A percentile compares a stretch with the other conserved stretches of the same genome.
These are phyloP conservation scores for Sergeia podlipaevii DNA, from an alignment of 208 protist species.

Conservation along the genomic window DNA sequence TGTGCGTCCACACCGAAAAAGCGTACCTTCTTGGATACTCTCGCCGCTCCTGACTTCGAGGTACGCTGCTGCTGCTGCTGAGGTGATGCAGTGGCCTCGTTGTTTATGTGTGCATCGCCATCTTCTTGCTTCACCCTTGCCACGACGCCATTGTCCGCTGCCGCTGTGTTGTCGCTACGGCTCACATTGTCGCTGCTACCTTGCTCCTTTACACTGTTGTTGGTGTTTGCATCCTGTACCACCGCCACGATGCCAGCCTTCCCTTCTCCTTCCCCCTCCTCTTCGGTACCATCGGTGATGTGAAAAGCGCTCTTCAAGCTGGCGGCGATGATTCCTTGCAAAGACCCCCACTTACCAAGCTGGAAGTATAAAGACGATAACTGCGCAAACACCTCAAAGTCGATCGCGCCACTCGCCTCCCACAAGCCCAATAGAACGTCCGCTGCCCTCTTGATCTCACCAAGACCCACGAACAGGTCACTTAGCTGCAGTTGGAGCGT, in stretches of 20 bases:
- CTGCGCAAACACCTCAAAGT: slow-evolving; percentile 88
- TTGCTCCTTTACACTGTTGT: not conserved
- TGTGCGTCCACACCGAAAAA: slow-evolving; percentile 50
- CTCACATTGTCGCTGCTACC: not conserved
- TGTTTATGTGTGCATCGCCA: not conserved
- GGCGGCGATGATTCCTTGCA: slow-evolving; percentile 74
- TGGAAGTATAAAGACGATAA: slow-evolving; percentile 88
- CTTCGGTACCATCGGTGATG: slow-evolving; percentile 1
- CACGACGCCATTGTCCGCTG: not conserved
- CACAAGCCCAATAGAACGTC: slow-evolving; percentile 71
- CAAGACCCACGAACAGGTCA: slow-evolving; percentile 82
- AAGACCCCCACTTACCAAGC: slow-evolving; percentile 74
- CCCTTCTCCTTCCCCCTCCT: not conserved
- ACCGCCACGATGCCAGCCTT: not conserved
- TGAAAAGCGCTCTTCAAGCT: slow-evolving; percentile 79
- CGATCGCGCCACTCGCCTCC: slow-evolving; percentile 66
- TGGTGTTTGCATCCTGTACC: too few relatives aligned
- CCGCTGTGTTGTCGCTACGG: not conserved
- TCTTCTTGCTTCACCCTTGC: not conserved
- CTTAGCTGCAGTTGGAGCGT: slow-evolving; percentile 80
- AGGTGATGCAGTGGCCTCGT: not conserved
- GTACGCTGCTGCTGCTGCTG: not conserved
- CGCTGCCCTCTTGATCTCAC: slow-evolving; percentile 66
- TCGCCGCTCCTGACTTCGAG: not conserved
- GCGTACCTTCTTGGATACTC: slow-evolving; percentile 57